Conservation (phyloP, 2,329 filamentous ascomycete genomes). For the Hypoxylon sp. region DNA sequence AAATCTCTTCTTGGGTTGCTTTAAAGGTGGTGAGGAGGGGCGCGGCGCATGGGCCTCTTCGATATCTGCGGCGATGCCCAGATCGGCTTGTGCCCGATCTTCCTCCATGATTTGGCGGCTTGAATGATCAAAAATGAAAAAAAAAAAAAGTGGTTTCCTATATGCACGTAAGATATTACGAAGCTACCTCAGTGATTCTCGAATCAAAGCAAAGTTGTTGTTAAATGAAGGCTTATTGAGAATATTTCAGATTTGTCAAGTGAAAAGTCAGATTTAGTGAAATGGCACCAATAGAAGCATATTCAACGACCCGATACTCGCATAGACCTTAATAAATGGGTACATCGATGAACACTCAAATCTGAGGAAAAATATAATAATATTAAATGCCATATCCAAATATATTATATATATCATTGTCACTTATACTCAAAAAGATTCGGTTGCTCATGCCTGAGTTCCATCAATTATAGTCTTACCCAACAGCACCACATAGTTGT, state of each 20-base stretch:
- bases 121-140: neutral
- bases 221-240: neutral
- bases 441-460: neutral
- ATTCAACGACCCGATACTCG: neutral
- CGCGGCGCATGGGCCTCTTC: constrained; percentile 64
- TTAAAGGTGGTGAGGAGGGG: constrained; percentile 56
- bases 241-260: constrained; percentile 5
- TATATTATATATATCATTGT: neutral
- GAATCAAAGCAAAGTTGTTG: neutral
- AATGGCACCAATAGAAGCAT: constrained; percentile 16
- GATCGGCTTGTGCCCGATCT: constrained; percentile 77
- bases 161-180: neutral
- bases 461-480: constrained; percentile 17
- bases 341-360: neutral
- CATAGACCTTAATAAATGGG: neutral
- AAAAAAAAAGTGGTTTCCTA: neutral
- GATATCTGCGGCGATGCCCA: constrained; percentile 78
- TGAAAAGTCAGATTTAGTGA: constrained; percentile 33
- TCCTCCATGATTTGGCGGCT: constrained; percentile 74
- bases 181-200: neutral
- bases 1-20: constrained; percentile 91
- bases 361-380: constrained; percentile 1
- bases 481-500: constrained; percentile 33
- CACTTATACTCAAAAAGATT: neutral
- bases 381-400: constrained; percentile 1